Conservation (phyloP, 1,284 basidiomycete species). For the Irpex rosettiformis region DNA sequence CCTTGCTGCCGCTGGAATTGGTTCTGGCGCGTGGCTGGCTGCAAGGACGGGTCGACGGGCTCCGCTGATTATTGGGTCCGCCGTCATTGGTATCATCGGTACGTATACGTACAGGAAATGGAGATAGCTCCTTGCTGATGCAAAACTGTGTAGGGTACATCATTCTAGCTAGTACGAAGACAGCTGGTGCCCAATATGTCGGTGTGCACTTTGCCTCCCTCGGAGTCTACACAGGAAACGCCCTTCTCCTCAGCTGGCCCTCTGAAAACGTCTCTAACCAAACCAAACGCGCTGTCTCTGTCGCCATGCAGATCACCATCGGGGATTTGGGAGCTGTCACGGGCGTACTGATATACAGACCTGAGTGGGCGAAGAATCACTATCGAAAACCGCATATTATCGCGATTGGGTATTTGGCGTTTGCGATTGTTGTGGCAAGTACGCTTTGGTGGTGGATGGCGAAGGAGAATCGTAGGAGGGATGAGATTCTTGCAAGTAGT, state of each 20-base stretch:
- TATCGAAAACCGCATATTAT: constrained; percentile 61
- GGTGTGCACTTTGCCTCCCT: constrained; percentile 56
- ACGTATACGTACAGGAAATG: background rate
- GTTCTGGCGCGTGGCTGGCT: constrained; percentile 21
- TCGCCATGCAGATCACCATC: constrained; percentile 66
- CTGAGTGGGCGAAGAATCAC: constrained; percentile 40
- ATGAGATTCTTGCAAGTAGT: background rate
- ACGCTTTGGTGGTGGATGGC: constrained; percentile 51
- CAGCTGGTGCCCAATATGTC: constrained; percentile 55
- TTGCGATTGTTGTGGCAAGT: constrained; percentile 43
- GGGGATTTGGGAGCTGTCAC: constrained; percentile 65
- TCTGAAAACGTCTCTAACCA: constrained; percentile 72
- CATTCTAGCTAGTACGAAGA: constrained; percentile 48
- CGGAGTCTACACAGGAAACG: constrained; percentile 61
- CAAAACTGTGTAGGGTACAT: constrained; percentile 44
- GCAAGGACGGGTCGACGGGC: constrained; percentile 43
- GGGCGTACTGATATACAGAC: constrained; percentile 54
- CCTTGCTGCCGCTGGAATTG: constrained; percentile 47
- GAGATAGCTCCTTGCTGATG: background rate
- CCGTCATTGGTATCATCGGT: constrained; percentile 46
- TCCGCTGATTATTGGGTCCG: constrained; percentile 55
- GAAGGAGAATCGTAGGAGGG: constrained; percentile 47
- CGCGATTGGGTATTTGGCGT: constrained; percentile 54
- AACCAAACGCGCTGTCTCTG: constrained; percentile 63
- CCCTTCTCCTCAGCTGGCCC: constrained; percentile 58